Percentiles rank a stretch among this genome's conserved stretches.
These are phyloP conservation scores for Agaricus subrufescens DNA, from an alignment of 768 basidiomycete genomes.

Conservation along the genomic window DNA sequence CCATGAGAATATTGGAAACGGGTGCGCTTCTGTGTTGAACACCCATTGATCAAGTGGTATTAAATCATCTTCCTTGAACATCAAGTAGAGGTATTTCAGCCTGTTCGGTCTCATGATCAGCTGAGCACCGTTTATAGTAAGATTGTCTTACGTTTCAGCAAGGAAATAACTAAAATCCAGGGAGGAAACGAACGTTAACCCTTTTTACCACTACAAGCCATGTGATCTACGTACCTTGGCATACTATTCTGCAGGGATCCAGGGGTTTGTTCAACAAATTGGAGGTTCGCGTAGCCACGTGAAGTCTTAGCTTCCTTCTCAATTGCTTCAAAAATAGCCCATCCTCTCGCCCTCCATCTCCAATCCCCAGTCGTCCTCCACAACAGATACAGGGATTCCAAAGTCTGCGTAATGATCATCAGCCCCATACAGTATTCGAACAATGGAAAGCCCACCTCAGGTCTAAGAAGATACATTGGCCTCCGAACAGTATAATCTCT, in stretches of 20 bases:
- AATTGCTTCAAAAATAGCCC: conserved; percentile 66
- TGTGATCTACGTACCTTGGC: conserved; percentile 55
- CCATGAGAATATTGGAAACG: conserved; percentile 69
- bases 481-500: conserved; percentile 53
- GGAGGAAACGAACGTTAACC: not conserved
- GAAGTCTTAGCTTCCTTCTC: conserved; percentile 53
- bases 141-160: conserved; percentile 36
- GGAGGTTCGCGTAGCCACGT: conserved; percentile 59
- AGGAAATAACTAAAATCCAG: conserved; percentile 38
- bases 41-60: conserved; percentile 55
- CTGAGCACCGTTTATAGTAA: conserved; percentile 1
- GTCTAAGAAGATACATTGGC: conserved; percentile 54
- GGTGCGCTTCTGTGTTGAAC: conserved; percentile 73
- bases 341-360: conserved; percentile 68
- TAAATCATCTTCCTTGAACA: conserved; percentile 62
- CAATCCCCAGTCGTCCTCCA: conserved; percentile 66
- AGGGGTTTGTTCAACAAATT: conserved; percentile 39
- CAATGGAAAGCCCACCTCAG: conserved; percentile 50
- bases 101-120: conserved; percentile 23
- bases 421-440: not conserved
- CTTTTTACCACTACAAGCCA: not conserved
- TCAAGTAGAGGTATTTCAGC: conserved; percentile 68
- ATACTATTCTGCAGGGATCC: conserved; percentile 47
- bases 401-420: conserved; percentile 37
- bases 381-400: conserved; percentile 69